Conservation (phyloP, 108 stramenopile species). For the Cyclotella atomus region DNA sequence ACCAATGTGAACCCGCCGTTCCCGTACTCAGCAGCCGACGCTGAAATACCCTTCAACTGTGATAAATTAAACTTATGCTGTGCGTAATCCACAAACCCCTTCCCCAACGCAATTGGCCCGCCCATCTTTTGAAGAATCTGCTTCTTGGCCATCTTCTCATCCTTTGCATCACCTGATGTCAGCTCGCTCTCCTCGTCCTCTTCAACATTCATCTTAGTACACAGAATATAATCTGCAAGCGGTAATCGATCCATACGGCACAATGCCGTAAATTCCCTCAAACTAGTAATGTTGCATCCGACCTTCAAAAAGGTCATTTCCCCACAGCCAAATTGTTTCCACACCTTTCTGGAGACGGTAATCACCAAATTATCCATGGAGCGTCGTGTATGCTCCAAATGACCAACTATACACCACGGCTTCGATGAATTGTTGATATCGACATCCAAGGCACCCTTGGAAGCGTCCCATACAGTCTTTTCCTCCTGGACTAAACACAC, state of each 20-base stretch:
- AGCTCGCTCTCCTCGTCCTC: neutral
- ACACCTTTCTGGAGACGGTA: constrained; percentile 69
- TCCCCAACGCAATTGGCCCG: constrained; percentile 69
- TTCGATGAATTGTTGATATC: constrained; percentile 18
- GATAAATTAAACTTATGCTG: constrained; percentile 79
- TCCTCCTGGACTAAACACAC: constrained; percentile 40
- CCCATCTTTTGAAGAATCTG: constrained; percentile 66
- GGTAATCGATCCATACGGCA: constrained; percentile 73
- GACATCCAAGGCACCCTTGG: constrained; percentile 41
- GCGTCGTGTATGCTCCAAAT: constrained; percentile 60
- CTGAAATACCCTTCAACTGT: constrained; percentile 81
- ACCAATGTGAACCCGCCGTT: constrained; percentile 89
- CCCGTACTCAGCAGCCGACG: constrained; percentile 77
- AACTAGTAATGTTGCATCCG: constrained; percentile 76
- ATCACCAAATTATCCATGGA: constrained; percentile 61
- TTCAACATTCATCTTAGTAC: constrained; percentile 43
- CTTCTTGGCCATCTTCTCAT: constrained; percentile 22
- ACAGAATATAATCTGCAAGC: constrained; percentile 66
- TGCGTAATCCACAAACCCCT: constrained; percentile 81
- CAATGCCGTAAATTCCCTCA: constrained; percentile 86
- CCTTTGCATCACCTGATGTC: neutral
- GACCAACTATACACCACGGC: constrained; percentile 63
- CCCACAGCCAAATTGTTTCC: constrained; percentile 51
- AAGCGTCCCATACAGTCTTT: constrained; percentile 31
- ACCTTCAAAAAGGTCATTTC: constrained; percentile 71